Percentiles rank a stretch among this genome's conserved stretches.
These are phyloP conservation scores for Phoma sp. DNA, from an alignment of 2,329 filamentous ascomycete genomes.

Conservation along the genomic window DNA sequence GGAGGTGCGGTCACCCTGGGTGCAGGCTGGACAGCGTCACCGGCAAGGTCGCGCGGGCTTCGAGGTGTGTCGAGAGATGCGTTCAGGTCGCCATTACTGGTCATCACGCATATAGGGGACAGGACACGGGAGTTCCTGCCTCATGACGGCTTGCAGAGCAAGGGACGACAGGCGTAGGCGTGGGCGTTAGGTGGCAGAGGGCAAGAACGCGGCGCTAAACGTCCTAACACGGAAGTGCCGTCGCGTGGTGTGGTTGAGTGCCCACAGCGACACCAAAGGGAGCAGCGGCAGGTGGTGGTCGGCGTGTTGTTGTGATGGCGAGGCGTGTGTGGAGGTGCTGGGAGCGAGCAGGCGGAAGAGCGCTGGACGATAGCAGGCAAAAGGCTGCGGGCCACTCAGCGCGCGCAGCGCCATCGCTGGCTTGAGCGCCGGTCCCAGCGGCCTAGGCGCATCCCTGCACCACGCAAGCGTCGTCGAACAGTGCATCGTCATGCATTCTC, in stretches of 20 bases:
- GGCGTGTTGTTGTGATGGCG: conserved; percentile 20
- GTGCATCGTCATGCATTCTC: conserved; percentile 1
- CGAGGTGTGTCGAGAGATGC: conserved; percentile 31
- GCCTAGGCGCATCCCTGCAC: conserved; percentile 30
- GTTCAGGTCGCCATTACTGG: conserved; percentile 50
- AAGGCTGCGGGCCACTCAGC: conserved; percentile 29
- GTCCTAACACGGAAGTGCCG: conserved; percentile 20
- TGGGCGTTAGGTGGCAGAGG: conserved; percentile 7
- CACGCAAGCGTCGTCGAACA: conserved; percentile 9
- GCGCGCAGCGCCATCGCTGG: conserved; percentile 24
- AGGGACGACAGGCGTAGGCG: conserved; percentile 34
- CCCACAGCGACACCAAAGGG: conserved; percentile 19
- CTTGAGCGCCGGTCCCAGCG: conserved; percentile 24
- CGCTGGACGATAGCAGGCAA: conserved; percentile 18
- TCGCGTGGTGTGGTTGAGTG: conserved; percentile 19
- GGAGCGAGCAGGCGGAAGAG: conserved; percentile 21
- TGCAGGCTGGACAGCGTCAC: conserved; percentile 13
- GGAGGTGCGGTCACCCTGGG: conserved; percentile 30
- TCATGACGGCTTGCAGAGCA: conserved; percentile 47
- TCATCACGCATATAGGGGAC: conserved; percentile 49
- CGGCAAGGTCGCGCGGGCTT: conserved; percentile 18
- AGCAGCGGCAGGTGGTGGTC: conserved; percentile 15
- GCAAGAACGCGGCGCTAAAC: conserved; percentile 15
- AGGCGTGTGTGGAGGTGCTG: conserved; percentile 23
- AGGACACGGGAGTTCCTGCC: conserved; percentile 49